Conservation (phyloP, 2,329 filamentous ascomycete genomes). For the Nemania sp. region DNA sequence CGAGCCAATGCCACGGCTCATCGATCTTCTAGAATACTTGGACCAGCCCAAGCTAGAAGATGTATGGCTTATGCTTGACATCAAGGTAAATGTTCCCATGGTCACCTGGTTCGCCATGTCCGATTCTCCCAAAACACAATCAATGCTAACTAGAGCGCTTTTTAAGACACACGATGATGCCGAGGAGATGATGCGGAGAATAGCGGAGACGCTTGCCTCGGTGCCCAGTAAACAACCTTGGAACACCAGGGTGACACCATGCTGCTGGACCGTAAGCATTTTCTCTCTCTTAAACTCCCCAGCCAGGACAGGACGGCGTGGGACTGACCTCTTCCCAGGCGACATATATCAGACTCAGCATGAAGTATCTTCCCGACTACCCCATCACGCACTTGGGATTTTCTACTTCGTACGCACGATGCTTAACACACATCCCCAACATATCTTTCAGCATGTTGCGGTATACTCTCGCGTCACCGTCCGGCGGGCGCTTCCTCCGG, state of each 20-base stretch:
- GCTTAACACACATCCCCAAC: slow-evolving; percentile 68
- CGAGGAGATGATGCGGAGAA: slow-evolving; percentile 69
- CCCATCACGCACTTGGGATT: slow-evolving; percentile 70
- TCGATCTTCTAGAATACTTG: slow-evolving; percentile 75
- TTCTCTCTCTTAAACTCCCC: neutral
- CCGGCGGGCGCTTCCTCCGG: slow-evolving; percentile 68
- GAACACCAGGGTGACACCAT: slow-evolving; percentile 75
- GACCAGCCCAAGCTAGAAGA: slow-evolving; percentile 65
- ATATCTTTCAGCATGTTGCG: slow-evolving; percentile 81
- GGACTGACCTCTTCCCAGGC: slow-evolving; percentile 47
- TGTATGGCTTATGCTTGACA: slow-evolving; percentile 83
- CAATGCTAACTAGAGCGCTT: neutral
- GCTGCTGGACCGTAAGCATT: slow-evolving; percentile 73
- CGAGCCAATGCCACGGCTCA: slow-evolving; percentile 72
- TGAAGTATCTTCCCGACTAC: slow-evolving; percentile 64
- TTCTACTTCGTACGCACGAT: slow-evolving; percentile 68
- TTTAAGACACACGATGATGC: slow-evolving; percentile 70
- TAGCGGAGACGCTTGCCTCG: slow-evolving; percentile 65
- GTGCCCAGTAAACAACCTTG: slow-evolving; percentile 62
- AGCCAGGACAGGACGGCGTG: neutral
- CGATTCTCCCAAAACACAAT: neutral
- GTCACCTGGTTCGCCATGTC: neutral
- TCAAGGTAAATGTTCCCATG: slow-evolving; percentile 66
- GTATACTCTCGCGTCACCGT: slow-evolving; percentile 67
- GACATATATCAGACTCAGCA: slow-evolving; percentile 68